Conservation (phyloP, 2,329 filamentous ascomycete species). For the Venturia nashicola region DNA sequence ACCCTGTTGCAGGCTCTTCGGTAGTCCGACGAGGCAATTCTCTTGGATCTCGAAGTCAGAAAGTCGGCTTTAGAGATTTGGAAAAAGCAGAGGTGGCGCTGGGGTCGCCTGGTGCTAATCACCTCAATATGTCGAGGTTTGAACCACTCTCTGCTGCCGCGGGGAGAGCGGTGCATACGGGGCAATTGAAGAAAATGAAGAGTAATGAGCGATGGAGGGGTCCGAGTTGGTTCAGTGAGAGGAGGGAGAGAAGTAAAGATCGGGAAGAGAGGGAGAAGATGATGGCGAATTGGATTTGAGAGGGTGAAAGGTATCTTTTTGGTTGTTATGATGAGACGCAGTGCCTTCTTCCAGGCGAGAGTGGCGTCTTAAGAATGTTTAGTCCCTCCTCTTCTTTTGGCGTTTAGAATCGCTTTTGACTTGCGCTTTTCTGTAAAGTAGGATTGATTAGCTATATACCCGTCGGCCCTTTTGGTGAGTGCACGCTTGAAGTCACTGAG, state of each 20-base stretch:
- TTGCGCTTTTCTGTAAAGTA: neutral
- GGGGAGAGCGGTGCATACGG: neutral
- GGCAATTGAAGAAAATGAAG: conserved; percentile 8
- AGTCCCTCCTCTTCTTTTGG: neutral
- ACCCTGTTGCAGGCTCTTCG: neutral
- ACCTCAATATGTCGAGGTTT: conserved; percentile 3
- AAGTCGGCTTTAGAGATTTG: conserved; percentile 7
- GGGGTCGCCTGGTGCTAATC: neutral
- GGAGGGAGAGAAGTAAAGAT: conserved; percentile 3
- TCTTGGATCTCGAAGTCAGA: neutral
- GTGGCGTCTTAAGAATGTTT: no score
- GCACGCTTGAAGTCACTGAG: neutral
- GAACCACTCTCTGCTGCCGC: conserved; percentile 2
- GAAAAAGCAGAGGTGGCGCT: neutral
- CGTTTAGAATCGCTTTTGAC: neutral
- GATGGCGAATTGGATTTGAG: conserved; percentile 11
- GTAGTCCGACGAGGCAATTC: neutral
- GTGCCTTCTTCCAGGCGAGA: neutral
- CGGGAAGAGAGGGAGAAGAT: conserved; percentile 8
- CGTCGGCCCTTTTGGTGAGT: neutral
- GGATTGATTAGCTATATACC: conserved; percentile 4
- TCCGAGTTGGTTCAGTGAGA: conserved; percentile 4
- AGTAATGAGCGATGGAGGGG: conserved; percentile 10
- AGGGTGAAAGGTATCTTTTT: neutral
- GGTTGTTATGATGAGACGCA: neutral